phyloP scores from a whole-genome alignment of 2,329 filamentous ascomycete species.

The Blastomyces gilchristii region DNA sequence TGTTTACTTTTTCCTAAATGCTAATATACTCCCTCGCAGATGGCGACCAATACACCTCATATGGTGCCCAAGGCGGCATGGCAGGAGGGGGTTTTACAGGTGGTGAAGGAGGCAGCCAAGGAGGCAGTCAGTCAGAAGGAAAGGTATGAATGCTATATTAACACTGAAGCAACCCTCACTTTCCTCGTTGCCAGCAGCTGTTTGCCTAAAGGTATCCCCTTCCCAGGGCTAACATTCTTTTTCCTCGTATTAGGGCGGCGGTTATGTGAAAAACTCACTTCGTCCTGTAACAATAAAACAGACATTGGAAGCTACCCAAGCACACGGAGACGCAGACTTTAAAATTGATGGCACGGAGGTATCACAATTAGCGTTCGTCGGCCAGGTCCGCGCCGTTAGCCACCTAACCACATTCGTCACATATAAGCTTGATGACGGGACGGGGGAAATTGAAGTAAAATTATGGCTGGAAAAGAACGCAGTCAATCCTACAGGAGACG shows the following conservation, averaged over 20 bases:
- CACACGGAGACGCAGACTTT: conserved; percentile 65
- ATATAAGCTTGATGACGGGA: conserved; percentile 91
- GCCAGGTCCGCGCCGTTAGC: conserved; percentile 78
- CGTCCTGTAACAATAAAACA: conserved; percentile 95
- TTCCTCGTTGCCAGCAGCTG: conserved; percentile 8
- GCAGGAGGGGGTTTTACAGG: conserved; percentile 53
- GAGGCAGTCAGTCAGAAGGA: conserved; percentile 39
- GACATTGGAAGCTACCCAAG: conserved; percentile 69
- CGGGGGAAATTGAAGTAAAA: conserved; percentile 71
- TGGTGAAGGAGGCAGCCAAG: conserved; percentile 41
- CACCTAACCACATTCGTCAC: conserved; percentile 85
- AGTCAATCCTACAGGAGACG: conserved; percentile 32
- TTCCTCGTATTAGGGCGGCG: background rate
- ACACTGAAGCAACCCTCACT: background rate
- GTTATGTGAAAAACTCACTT: conserved; percentile 69
- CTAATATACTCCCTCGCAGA: conserved; percentile 20
- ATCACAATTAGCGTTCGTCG: conserved; percentile 73
- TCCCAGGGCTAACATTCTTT: background rate
- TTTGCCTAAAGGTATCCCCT: background rate
- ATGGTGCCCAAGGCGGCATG: conserved; percentile 45
- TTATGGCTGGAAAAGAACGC: conserved; percentile 40
- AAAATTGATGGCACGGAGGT: conserved; percentile 68
- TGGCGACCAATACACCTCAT: conserved; percentile 39
- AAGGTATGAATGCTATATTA: conserved; percentile 30
- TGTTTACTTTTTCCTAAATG: background rate